These are phyloP conservation scores for Sphaerulina musiva DNA, from an alignment of 2,329 filamentous ascomycete genomes.

Conservation along the genomic window DNA sequence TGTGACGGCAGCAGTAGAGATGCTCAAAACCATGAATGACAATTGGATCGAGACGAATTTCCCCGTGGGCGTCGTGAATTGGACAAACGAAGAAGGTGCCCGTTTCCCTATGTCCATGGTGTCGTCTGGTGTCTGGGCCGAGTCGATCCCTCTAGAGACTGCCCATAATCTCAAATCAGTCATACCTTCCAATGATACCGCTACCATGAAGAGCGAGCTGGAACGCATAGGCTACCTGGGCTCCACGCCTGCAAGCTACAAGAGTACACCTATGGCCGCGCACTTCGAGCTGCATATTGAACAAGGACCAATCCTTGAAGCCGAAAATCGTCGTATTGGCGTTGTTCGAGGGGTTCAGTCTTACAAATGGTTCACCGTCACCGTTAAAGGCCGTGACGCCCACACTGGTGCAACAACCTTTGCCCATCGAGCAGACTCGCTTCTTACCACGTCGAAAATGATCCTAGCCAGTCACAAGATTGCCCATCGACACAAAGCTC, in stretches of 20 bases:
- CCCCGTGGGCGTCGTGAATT: conserved; percentile 68
- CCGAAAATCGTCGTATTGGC: conserved; percentile 56
- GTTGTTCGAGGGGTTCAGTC: conserved; percentile 68
- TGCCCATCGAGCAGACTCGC: conserved; percentile 58
- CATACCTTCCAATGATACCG: conserved; percentile 46
- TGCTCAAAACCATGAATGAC: conserved; percentile 61
- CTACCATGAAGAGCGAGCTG: conserved; percentile 62
- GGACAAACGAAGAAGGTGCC: conserved; percentile 79
- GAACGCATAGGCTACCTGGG: conserved; percentile 67
- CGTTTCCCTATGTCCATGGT: conserved; percentile 71
- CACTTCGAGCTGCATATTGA: conserved; percentile 85
- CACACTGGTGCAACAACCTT: conserved; percentile 72
- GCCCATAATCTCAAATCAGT: conserved; percentile 60
- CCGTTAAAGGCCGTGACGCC: conserved; percentile 59
- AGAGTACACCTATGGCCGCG: conserved; percentile 59
- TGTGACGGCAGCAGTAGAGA: conserved; percentile 65
- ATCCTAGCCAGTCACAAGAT: conserved; percentile 60
- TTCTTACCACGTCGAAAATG: conserved; percentile 61
- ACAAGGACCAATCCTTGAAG: conserved; percentile 70
- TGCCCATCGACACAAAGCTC: conserved; percentile 53
- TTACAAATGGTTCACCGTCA: conserved; percentile 66
- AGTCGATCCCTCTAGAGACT: conserved; percentile 53
- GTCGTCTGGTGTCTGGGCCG: conserved; percentile 70
- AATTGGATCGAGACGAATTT: conserved; percentile 61
- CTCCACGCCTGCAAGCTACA: conserved; percentile 49